Conservation (phyloP, 2,329 filamentous ascomycete genomes). For the Aspergillus terreus region DNA sequence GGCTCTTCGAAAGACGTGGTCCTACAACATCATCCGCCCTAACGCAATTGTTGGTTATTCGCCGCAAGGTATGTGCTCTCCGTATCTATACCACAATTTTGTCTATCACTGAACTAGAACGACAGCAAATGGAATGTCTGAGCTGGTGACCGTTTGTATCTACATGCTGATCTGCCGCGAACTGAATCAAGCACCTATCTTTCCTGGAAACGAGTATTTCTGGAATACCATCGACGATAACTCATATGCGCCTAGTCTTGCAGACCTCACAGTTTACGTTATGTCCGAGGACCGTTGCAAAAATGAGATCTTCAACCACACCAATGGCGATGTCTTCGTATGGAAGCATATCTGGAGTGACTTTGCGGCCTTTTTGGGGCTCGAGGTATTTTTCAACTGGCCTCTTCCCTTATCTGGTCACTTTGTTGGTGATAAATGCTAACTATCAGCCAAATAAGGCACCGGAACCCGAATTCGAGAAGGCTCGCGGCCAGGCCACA, state of each 20-base stretch:
- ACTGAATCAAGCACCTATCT: constrained; percentile 13
- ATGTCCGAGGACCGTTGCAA: constrained; percentile 16
- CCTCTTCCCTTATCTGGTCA: too few species aligned
- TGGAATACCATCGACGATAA: constrained; percentile 25
- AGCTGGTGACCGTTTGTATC: constrained; percentile 23
- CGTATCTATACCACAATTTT: too few species aligned
- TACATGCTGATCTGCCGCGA: constrained; percentile 27
- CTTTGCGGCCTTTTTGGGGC: constrained; percentile 3
- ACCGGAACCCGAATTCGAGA: constrained; percentile 14
- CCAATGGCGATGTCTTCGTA: constrained; percentile 26
- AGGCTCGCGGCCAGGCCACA: too few species aligned
- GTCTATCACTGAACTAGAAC: too few species aligned
- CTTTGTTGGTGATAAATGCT: background rate
- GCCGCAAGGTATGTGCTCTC: too few species aligned
- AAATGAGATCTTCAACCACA: constrained; percentile 26
- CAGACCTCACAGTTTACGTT: constrained; percentile 25
- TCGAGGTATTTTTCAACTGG: too few species aligned
- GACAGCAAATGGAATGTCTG: constrained; percentile 29
- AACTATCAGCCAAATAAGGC: background rate
- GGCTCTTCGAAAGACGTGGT: constrained; percentile 17
- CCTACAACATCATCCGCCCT: constrained; percentile 27
- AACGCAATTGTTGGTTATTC: too few species aligned
- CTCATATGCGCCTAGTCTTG: constrained; percentile 25
- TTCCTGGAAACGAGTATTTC: constrained; percentile 28
- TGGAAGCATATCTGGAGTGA: constrained; percentile 24